Evolutionary conservation across 2,329 filamentous ascomycete species (phyloP).

Genomic region (Fusarium sp.): DNA sequence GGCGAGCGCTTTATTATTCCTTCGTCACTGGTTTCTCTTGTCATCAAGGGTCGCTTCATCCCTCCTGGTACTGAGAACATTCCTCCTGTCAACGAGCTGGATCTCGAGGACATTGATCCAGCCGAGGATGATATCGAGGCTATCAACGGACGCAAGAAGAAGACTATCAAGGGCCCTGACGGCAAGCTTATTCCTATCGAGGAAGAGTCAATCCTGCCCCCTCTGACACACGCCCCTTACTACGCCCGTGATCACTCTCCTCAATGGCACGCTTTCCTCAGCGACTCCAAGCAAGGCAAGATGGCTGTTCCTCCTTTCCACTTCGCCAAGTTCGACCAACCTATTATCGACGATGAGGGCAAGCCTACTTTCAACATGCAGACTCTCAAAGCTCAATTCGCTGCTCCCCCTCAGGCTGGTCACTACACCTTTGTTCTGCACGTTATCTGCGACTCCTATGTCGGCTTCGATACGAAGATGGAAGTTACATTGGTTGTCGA

Average conservation of each 20-base stretch:
- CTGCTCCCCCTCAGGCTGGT: conserved; percentile 90
- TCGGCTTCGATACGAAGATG: conserved; percentile 92
- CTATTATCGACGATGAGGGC: conserved; percentile 81
- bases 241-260: conserved; percentile 90
- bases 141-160: conserved; percentile 80
- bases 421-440: conserved; percentile 97
- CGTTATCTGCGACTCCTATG: conserved; percentile 91
- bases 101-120: conserved; percentile 91
- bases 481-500: conserved; percentile 91
- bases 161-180: conserved; percentile 70
- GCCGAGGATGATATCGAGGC: conserved; percentile 93
- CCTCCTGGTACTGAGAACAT: conserved; percentile 84
- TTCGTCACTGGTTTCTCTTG: conserved; percentile 90
- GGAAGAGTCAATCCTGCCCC: conserved; percentile 77
- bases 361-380: conserved; percentile 95
- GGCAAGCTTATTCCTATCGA: conserved; percentile 68
- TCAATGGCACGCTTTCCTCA: conserved; percentile 93
- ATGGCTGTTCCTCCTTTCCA: conserved; percentile 96
- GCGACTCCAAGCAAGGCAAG: conserved; percentile 93
- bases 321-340: conserved; percentile 93
- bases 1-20: conserved; percentile 95
- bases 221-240: conserved; percentile 90
- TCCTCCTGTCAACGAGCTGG: conserved; percentile 78
- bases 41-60: conserved; percentile 94
- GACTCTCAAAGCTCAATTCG: conserved; percentile 96